Evolutionary conservation across 352 stramenopile species (phyloP).

Genomic region (Phytophthora quininea): DNA sequence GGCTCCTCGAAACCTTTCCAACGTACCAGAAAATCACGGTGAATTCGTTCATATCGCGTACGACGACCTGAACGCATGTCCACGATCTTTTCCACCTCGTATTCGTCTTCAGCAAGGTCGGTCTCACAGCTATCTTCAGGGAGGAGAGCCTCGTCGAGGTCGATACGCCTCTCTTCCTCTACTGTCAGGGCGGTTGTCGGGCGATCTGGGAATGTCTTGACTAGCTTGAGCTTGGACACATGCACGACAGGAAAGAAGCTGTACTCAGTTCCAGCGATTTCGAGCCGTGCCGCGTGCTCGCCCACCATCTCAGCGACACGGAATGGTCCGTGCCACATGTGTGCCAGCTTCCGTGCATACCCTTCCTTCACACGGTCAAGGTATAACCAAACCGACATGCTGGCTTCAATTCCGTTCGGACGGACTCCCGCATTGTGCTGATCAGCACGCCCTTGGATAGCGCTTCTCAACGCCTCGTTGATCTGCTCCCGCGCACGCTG

Average conservation of each 20-base stretch:
- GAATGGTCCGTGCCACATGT: constrained; percentile 35
- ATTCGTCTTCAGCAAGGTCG: constrained; percentile 1
- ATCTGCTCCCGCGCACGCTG: not conserved
- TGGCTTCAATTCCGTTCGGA: constrained; percentile 1
- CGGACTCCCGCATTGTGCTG: not conserved
- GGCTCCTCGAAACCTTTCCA: constrained; percentile 7
- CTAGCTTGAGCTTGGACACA: constrained; percentile 19
- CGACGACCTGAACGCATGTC: not conserved
- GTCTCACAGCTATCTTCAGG: constrained; percentile 12
- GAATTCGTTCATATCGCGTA: not conserved
- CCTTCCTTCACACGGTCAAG: constrained; percentile 26
- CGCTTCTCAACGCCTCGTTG: not conserved
- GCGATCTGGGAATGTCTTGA: not conserved
- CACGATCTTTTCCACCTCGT: constrained; percentile 5
- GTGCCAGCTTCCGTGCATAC: constrained; percentile 18
- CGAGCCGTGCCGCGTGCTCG: constrained; percentile 12
- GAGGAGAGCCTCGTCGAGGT: constrained; percentile 25
- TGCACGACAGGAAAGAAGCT: constrained; percentile 24
- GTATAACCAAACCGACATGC: constrained; percentile 27
- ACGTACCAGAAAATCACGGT: constrained; percentile 1
- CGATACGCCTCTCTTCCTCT: not conserved
- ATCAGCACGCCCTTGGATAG: constrained; percentile 3
- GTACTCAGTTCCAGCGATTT: constrained; percentile 4
- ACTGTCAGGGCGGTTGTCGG: not conserved
- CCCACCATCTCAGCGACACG: constrained; percentile 11